Conservation (phyloP, 164 flowering plant species). For the Dillenia turbinata region DNA sequence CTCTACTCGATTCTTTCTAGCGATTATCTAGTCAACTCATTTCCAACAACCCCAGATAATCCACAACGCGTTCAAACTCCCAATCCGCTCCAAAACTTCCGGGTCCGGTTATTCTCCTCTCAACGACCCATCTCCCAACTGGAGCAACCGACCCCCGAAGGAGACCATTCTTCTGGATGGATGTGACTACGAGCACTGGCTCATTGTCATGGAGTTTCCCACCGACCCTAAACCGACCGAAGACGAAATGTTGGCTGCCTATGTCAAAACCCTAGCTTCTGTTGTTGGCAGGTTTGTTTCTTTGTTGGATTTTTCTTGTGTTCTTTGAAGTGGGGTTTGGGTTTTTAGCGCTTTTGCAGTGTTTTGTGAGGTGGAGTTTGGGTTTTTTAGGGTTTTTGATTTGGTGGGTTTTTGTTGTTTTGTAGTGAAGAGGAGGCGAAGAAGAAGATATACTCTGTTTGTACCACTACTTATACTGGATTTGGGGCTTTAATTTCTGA, state of each 20-base stretch:
- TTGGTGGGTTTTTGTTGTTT: slow-evolving; percentile 4
- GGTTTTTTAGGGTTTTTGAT: slow-evolving; percentile 4
- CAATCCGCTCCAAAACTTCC: slow-evolving; percentile 48
- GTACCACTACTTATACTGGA: slow-evolving; percentile 82
- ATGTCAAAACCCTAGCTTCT: slow-evolving; percentile 80
- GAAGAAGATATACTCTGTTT: slow-evolving; percentile 93
- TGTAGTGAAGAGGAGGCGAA: slow-evolving; percentile 92
- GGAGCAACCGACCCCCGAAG: slow-evolving; percentile 96
- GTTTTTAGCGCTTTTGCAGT: background rate
- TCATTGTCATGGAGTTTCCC: slow-evolving; percentile 87
- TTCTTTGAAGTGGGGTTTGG: slow-evolving; percentile 3
- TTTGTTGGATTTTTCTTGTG: background rate
- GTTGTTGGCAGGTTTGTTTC: slow-evolving; percentile 62
- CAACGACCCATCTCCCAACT: slow-evolving; percentile 90
- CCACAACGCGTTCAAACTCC: slow-evolving; percentile 20
- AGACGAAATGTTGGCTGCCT: slow-evolving; percentile 68
- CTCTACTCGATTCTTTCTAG: slow-evolving; percentile 17
- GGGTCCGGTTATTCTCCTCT: slow-evolving; percentile 84
- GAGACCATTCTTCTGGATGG: slow-evolving; percentile 94
- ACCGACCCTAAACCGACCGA: slow-evolving; percentile 65
- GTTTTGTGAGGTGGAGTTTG: background rate
- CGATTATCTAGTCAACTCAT: slow-evolving; percentile 11
- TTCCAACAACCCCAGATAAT: slow-evolving; percentile 3
- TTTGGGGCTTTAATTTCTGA: slow-evolving; percentile 92
- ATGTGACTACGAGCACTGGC: slow-evolving; percentile 99